Base-by-base conservation (phyloP, 1,139 yeast species). In the Oligophagozyma castellii region DNA sequence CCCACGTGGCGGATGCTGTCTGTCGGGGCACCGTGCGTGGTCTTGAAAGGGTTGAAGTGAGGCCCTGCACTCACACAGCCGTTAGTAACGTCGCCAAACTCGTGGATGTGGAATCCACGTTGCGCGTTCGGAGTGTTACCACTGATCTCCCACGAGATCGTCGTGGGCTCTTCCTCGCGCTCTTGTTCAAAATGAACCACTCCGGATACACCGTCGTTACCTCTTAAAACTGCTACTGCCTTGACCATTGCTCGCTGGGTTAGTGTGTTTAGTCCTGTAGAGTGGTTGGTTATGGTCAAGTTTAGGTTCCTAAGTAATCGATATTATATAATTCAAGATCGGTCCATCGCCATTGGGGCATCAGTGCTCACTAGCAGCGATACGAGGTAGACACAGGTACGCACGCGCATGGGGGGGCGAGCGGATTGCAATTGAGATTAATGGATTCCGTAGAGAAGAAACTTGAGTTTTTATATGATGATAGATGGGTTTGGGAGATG, bases 1-100 rank as follows among this genome's bases (percentile, higher is more conserved):
- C 98, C 98, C 51, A 80, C 94, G 63, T 89, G 98, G 67, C 98
- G 80, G 47, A 53, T 63, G 45, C 72, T 81, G 52, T 78, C 94
- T 51, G 73, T 75, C 59, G 95, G 95, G 36, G 92, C 84, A 62
- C 98, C 98, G 60, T 89, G 98, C 44, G 73, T 70, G 67, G 78
- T 76, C 44, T 70, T 65, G 58, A 78, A 79, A 43, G 96, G 96
- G 71, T 89, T 89, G 74, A 83, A 86, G 65, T 89, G 98, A 36
- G 95, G 95, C 51, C 98, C 98, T 34, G 98, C 96, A 42, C 95
- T 83, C 38, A 95, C 84, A 65, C 96, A 86, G 28, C 98, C 96
- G 58, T 89, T 86, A 63, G 96, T 84, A 72, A 84, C 83, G 68
- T 89, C 98, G 65, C 98, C 98, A 53, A 86, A 89, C 55, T 81